Evolutionary conservation across 1,284 basidiomycete species (phyloP).

Genomic region (Takashimella tepidaria): DNA sequence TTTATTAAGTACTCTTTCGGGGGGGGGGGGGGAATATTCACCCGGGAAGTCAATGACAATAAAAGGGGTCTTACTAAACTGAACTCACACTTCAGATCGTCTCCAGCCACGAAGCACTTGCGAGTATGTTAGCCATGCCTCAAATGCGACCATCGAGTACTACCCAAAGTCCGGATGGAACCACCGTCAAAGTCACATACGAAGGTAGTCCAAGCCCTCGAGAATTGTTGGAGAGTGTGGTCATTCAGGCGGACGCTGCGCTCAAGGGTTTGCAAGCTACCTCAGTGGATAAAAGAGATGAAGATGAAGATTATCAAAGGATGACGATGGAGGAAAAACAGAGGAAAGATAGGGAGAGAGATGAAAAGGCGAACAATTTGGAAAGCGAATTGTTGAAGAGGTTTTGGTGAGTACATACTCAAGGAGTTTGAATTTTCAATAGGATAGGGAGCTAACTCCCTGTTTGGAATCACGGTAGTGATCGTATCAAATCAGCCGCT

Average conservation of each 20-base stretch:
- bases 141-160: conserved; percentile 61
- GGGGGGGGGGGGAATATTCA: too few relatives aligned
- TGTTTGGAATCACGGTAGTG: conserved; percentile 52
- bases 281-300: conserved; percentile 47
- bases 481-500: conserved; percentile 70
- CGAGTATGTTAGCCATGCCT: conserved; percentile 92
- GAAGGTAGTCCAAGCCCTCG: conserved; percentile 82
- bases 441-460: not conserved
- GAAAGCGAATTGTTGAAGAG: conserved; percentile 38
- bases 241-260: conserved; percentile 81
- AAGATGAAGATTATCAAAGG: conserved; percentile 14
- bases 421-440: too few relatives aligned
- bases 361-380: conserved; percentile 47
- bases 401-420: conserved; percentile 43
- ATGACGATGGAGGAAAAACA: conserved; percentile 10
- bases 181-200: conserved; percentile 57
- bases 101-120: conserved; percentile 80
- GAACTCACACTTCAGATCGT: conserved; percentile 72
- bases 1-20: too few relatives aligned
- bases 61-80: too few relatives aligned
- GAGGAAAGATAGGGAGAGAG: conserved; percentile 9
- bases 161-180: conserved; percentile 8
- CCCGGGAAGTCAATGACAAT: too few relatives aligned
- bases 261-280: conserved; percentile 70
- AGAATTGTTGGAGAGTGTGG: conserved; percentile 79